These are phyloP conservation scores for Kwoniella dejecticola DNA, from an alignment of 768 basidiomycete species.

Conservation along the genomic window DNA sequence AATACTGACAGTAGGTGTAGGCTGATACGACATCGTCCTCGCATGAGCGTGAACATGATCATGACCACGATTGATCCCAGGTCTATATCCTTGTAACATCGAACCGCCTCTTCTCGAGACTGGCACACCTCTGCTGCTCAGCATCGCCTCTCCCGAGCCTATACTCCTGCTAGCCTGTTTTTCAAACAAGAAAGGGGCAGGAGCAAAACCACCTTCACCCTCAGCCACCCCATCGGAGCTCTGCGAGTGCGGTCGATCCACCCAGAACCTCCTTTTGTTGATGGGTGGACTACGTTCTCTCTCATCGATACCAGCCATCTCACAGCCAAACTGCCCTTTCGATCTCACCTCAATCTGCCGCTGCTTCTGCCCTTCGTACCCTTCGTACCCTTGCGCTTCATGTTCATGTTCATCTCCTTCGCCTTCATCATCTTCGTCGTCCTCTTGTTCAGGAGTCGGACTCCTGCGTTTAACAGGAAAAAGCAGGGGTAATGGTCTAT, in stretches of 20 bases:
- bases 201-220: not conserved
- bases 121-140: too few relatives aligned
- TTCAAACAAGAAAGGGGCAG: not conserved
- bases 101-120: too few relatives aligned
- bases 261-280: constrained; percentile 5
- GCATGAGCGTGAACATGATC: not conserved
- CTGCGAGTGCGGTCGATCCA: not conserved
- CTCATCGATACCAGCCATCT: not conserved
- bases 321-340: too few relatives aligned
- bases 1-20: not conserved
- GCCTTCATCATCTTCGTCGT: not conserved
- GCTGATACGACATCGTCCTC: not conserved
- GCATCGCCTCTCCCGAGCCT: too few relatives aligned
- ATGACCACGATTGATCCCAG: too few relatives aligned
- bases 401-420: not conserved
- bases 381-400: too few relatives aligned
- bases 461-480: constrained; percentile 23
- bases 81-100: too few relatives aligned
- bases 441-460: not conserved
- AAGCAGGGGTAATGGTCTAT: constrained; percentile 36
- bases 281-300: not conserved
- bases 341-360: too few relatives aligned
- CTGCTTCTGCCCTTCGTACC: too few relatives aligned
- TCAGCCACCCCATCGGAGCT: not conserved
- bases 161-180: too few relatives aligned